phyloP scores from a whole-genome alignment of 2,329 filamentous ascomycete genomes.

The Fusarium foetens region DNA sequence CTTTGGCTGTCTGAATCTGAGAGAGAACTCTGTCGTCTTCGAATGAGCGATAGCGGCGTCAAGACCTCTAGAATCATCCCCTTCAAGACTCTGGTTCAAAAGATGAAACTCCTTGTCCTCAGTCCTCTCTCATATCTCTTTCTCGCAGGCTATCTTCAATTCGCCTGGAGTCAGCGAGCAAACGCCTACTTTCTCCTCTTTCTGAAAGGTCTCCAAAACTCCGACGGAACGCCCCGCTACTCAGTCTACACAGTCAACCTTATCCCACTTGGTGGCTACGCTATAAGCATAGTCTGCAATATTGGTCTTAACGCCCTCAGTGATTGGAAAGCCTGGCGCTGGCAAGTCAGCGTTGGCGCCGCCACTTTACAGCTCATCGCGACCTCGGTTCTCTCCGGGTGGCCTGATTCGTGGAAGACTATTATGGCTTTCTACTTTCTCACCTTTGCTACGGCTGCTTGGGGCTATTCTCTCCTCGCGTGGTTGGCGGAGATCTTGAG shows the following conservation, averaged over 20 bases:
- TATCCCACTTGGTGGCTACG: constrained; percentile 57
- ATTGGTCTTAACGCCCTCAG: constrained; percentile 65
- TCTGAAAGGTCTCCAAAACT: constrained; percentile 46
- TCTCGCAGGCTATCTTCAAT: constrained; percentile 47
- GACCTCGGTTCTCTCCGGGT: constrained; percentile 43
- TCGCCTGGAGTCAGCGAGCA: constrained; percentile 50
- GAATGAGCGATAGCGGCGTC: constrained; percentile 35
- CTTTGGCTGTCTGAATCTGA: constrained; percentile 24
- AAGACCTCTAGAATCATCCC: constrained; percentile 35
- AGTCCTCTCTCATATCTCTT: constrained; percentile 46
- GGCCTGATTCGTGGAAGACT: constrained; percentile 30
- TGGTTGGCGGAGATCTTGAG: constrained; percentile 47
- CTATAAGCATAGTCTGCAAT: constrained; percentile 57
- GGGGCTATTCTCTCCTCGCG: constrained; percentile 44
- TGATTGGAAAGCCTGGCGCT: constrained; percentile 56
- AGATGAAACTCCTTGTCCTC: constrained; percentile 26
- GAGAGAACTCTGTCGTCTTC: constrained; percentile 13
- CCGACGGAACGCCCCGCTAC: constrained; percentile 38
- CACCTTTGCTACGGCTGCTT: constrained; percentile 50
- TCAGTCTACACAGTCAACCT: constrained; percentile 60
- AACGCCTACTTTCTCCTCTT: constrained; percentile 51
- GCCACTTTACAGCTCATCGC: constrained; percentile 51
- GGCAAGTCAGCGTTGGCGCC: constrained; percentile 64
- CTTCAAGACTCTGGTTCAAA: constrained; percentile 18
- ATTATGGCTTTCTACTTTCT: constrained; percentile 52